Conservation (phyloP, 2,329 filamentous ascomycete species). For the Diplodia seriata region DNA sequence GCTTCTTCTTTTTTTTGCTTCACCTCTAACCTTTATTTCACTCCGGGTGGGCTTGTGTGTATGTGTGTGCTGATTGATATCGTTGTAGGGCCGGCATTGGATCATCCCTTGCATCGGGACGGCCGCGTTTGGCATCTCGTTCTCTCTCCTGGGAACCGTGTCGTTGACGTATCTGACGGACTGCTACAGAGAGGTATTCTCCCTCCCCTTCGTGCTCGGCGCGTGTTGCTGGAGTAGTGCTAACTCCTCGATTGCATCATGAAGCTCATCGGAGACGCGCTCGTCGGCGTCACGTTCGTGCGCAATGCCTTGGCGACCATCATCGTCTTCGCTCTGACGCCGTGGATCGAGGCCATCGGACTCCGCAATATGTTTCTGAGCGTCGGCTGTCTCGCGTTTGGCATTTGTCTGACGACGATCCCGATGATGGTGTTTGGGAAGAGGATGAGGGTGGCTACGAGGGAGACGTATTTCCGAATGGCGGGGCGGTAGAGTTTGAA, state of each 20-base stretch:
- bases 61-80: slow-evolving; percentile 34
- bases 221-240: background rate
- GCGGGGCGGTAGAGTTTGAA: background rate
- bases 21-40: no score
- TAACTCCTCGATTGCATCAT: slow-evolving; percentile 35
- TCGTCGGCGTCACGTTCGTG: slow-evolving; percentile 55
- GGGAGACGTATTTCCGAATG: background rate
- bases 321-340: slow-evolving; percentile 55
- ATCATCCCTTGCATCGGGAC: slow-evolving; percentile 45
- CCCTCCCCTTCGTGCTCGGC: no score
- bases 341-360: slow-evolving; percentile 52
- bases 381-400: slow-evolving; percentile 42
- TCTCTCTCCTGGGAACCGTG: slow-evolving; percentile 37
- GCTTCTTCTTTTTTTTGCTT: slow-evolving; percentile 21
- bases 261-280: slow-evolving; percentile 54
- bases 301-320: slow-evolving; percentile 54
- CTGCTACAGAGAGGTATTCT: slow-evolving; percentile 39
- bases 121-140: slow-evolving; percentile 49
- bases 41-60: no score
- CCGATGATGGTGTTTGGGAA: slow-evolving; percentile 15
- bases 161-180: slow-evolving; percentile 51
- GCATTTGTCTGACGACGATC: slow-evolving; percentile 39
- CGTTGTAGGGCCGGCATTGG: slow-evolving; percentile 40
- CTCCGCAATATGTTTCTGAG: slow-evolving; percentile 52
- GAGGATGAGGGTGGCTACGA: background rate